Percentiles rank a stretch among this genome's conserved stretches.
These are phyloP conservation scores for Anisodus acutangulus DNA, from an alignment of 257 asterid species.

Conservation along the genomic window DNA sequence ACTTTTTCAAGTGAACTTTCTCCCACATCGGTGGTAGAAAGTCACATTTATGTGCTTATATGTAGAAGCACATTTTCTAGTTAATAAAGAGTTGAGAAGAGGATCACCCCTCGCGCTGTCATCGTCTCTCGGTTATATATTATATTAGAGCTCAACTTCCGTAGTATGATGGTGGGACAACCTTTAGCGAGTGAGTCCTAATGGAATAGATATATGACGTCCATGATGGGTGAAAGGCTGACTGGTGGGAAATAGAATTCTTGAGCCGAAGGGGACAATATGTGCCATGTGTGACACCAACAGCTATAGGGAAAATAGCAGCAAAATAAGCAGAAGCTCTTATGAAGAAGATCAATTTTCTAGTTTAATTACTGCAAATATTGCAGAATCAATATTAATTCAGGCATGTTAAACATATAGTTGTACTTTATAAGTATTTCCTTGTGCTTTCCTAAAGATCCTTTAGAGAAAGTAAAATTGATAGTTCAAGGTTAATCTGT, in stretches of 20 bases:
- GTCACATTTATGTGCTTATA: no score
- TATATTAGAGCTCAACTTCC: not conserved
- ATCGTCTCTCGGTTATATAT: not conserved
- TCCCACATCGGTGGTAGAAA: no score
- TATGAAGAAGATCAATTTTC: not conserved
- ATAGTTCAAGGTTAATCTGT: not conserved
- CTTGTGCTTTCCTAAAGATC: not conserved
- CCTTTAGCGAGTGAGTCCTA: not conserved
- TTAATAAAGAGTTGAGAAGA: no score
- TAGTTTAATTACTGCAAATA: not conserved
- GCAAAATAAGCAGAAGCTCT: not conserved
- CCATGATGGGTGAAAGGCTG: no score
- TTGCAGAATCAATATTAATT: not conserved
- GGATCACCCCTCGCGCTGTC: no score
- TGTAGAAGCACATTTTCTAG: no score
- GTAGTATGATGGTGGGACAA: not conserved
- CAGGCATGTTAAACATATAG: not conserved
- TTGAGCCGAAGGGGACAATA: not conserved
- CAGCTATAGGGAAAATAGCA: not conserved
- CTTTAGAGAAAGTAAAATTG: not conserved
- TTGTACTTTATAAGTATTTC: not conserved
- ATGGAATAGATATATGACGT: no score
- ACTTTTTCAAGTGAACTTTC: no score
- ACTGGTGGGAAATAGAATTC: no score
- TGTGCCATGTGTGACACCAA: not conserved